Base-by-base conservation (phyloP, 1,139 yeast species). In the Candida sp. region DNA sequence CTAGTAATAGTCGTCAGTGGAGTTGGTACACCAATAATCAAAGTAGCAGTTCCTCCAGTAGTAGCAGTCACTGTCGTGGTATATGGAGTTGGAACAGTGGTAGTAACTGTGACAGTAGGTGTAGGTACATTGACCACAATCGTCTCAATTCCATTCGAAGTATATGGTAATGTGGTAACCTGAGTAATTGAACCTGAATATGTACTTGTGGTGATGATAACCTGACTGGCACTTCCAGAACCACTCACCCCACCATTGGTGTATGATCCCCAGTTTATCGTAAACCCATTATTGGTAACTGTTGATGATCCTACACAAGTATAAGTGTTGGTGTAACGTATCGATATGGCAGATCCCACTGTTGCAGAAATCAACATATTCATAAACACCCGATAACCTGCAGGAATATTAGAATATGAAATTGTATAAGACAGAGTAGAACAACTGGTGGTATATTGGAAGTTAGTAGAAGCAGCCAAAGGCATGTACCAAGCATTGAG, bases 331-430 rank as follows among this genome's bases (percentile, higher is more conserved):
- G 40, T 35, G 34, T 49, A 49, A 6, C 3, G 9, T 6, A 41
- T 38, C 2, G 9, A 5, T 5, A 30, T 19, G 9, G 12, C 8
- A 11, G 21, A 15, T 11, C 32, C 35, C 11, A 23, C 9, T 5
- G 40, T 22, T 27, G 25, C 21, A 5, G 29, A 4, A 29, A 43
- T 22, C 8, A 41, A 21, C 4, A 39, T 52, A 45, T 55, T 61
- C 29, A 66, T 47, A 44, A 52, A 64, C 9, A 65, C 64, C 29
- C 68, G 51, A 45, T 53, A 63, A 2, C 70, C 70, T 2, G 65
- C 60, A 3, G 69, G 68, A 32, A 65, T 42, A 43, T 57, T 57
- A 1, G 37, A 15, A 45, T 52, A 64, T 4, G 42, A 38, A 9
- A 60, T 46, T 1, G 44, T 41, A 35, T 50, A 48, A 1, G 45